These are phyloP conservation scores for Suillus spraguei DNA, from an alignment of 768 basidiomycete genomes.

Conservation along the genomic window DNA sequence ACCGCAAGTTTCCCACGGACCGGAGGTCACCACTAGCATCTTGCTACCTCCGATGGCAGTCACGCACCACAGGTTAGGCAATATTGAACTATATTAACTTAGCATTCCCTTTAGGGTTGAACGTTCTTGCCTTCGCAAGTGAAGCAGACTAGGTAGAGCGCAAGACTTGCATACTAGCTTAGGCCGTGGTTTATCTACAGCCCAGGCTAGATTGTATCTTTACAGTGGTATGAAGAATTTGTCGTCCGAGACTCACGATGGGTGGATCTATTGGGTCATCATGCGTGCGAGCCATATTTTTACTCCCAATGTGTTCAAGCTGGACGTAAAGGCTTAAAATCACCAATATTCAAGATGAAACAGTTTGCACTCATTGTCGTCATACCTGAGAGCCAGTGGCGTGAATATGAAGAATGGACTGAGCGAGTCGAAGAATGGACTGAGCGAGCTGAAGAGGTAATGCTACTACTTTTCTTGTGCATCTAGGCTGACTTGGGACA, in stretches of 20 bases:
- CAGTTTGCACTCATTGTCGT: background rate
- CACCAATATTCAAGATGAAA: background rate
- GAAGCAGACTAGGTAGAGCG: too few relatives aligned
- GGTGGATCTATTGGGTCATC: background rate
- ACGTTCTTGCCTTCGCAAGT: too few relatives aligned
- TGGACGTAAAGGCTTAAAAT: background rate
- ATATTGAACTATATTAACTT: too few relatives aligned
- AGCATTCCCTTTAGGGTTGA: too few relatives aligned
- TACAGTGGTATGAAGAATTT: background rate
- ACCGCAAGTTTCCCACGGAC: too few relatives aligned
- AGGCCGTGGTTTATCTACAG: too few relatives aligned
- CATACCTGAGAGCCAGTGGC: background rate
- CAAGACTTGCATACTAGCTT: too few relatives aligned
- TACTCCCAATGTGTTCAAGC: background rate
- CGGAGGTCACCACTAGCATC: too few relatives aligned
- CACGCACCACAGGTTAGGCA: too few relatives aligned
- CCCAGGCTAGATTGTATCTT: too few relatives aligned
- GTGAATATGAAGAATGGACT: background rate
- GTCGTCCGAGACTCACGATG: background rate
- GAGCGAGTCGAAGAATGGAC: background rate
- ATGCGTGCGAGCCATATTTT: background rate
- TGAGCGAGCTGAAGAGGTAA: background rate
- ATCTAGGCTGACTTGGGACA: background rate
- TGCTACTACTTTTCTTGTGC: background rate
- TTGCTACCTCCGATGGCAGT: too few relatives aligned